Percentiles rank a stretch among this genome's conserved stretches.
phyloP scores from a whole-genome alignment of 257 asterid genomes.

The Dorcoceras hygrometricum region DNA sequence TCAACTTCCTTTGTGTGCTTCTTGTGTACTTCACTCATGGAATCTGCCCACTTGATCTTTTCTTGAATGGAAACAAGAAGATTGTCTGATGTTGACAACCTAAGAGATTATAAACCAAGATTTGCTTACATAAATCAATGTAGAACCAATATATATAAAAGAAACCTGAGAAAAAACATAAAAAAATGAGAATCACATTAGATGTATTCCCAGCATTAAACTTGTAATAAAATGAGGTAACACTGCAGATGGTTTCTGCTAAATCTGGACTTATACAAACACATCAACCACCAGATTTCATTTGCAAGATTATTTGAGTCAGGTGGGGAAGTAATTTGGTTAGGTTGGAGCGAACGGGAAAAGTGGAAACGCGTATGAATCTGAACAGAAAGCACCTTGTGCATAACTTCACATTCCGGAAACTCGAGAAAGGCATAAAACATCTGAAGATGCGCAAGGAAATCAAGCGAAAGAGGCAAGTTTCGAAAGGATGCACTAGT shows the following conservation, averaged over 20 bases:
- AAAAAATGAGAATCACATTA: neutral
- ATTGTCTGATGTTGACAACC: constrained; percentile 85
- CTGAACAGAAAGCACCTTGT: neutral
- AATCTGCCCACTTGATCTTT: constrained; percentile 97
- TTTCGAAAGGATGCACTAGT: neutral
- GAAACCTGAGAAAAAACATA: neutral
- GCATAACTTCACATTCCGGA: neutral
- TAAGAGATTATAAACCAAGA: constrained; percentile 28
- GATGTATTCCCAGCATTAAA: neutral
- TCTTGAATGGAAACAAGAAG: constrained; percentile 91
- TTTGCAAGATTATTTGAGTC: neutral
- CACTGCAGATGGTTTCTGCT: constrained; percentile 10
- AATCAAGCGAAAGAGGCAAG: neutral
- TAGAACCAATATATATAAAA: constrained; percentile 7
- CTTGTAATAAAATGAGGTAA: constrained; percentile 4
- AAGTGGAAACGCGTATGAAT: neutral
- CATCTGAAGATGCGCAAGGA: neutral
- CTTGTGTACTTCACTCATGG: constrained; percentile 70
- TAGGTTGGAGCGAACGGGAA: neutral
- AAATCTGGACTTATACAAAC: constrained; percentile 1
- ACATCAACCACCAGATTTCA: neutral
- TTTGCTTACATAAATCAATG: constrained; percentile 16
- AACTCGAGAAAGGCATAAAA: neutral
- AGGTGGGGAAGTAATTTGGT: neutral
- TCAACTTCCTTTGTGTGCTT: constrained; percentile 81